Percentiles rank a stretch among this genome's conserved stretches.
Conservation (phyloP, 179 eudicot species). For the Heliamphora pulchella region DNA sequence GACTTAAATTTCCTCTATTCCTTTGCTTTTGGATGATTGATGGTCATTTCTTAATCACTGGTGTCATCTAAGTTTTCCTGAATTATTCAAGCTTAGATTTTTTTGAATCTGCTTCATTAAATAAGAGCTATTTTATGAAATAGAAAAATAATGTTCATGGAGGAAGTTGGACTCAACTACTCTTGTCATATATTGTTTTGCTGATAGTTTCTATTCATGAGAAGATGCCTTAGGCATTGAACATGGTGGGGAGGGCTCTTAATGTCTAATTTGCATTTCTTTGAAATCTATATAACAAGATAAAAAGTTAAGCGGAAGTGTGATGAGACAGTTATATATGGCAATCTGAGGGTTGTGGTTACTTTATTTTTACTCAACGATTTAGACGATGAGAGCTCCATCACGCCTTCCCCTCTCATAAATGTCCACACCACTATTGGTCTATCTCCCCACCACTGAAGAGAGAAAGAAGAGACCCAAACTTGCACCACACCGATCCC, state of each 20-base stretch:
- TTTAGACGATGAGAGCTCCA: no score
- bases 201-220: neutral
- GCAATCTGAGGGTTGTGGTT: no score
- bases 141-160: neutral
- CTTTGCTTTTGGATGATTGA: slow-evolving; percentile 1
- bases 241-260: neutral
- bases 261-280: no score
- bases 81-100: neutral
- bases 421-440: no score
- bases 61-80: neutral
- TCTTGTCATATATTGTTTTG: neutral
- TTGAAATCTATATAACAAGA: no score
- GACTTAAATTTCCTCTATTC: slow-evolving; percentile 13
- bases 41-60: neutral
- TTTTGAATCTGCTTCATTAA: neutral
- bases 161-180: neutral
- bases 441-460: no score
- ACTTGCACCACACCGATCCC: no score
- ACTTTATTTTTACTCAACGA: no score
- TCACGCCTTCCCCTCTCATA: no score
- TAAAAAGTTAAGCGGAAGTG: no score
- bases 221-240: neutral
- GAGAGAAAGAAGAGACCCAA: no score
- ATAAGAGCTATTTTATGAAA: neutral
- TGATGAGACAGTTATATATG: no score